Base-by-base conservation (phyloP, 106 monocot species). In the Dendrobium nobile region DNA sequence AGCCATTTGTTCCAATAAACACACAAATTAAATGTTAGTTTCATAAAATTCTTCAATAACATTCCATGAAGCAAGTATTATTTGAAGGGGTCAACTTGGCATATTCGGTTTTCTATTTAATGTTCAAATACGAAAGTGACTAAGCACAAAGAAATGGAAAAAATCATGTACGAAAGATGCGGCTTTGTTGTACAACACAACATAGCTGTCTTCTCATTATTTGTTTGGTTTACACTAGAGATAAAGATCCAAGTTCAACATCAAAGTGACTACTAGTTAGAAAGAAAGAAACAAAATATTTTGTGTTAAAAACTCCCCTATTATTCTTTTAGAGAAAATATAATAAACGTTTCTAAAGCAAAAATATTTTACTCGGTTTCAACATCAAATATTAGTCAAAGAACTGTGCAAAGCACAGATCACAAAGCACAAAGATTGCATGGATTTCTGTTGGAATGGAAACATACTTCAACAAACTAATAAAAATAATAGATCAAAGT, bases 311-410 rank as follows among this genome's bases (percentile, higher is more conserved):
- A 11, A 37, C 28, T 44, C 33, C 33, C 2, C 72, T 11, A 20
- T 74, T 42, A 44, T 43, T 74, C 43, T 44, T n/a, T 74, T 19
- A 42, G 74, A 42, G 43, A 74, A 74, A 74, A 43, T 41, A 44
- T 44, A 42, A 43, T 44, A 17, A 4, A 44, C 19, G 7, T 43
- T 3, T 42, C 43, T 43, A 20, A 19, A 74, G 19, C 15, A 6
- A 61, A 31, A 70, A 70, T 3, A 13, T 70, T 28, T 19, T 19
- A 74, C 74, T 19, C 19, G 44, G 74, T 20, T 74, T 74, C 74
- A 74, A 43, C 43, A 74, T 42, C 43, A n/a, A 43, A 44, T 17
- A 44, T 19, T 41, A 70, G 7, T 28, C 1, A 9, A 68, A 68
- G 27, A 68, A 31, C 31, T 68, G 58, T 18, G 58, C 58, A 58